Evolutionary conservation across 139 green algal genomes (phyloP), one percentile per base, ranked within the genome.

Genomic region (Edaphochlamys debaryana): DNA sequence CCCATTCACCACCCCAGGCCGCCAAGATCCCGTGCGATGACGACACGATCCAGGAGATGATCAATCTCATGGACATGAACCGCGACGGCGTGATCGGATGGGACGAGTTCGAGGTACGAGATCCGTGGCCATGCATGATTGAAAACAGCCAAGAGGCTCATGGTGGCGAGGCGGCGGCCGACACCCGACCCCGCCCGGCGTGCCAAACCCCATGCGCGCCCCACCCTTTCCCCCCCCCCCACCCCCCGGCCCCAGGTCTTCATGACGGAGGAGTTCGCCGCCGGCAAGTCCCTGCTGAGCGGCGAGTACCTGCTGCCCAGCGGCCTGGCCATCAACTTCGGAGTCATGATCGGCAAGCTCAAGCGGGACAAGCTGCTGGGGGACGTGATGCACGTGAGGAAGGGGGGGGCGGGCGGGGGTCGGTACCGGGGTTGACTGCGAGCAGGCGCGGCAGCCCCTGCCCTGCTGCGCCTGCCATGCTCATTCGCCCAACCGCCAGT

Each of bases 251-350:
- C 90, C 58, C 63, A 88, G 71, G 75, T 72, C 5, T 92, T 92
- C 71, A 91, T 92, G 80, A 86, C 83, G 37, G 71, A 89, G 20
- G 87, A 93, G 85, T 91, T 93, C 56, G 79, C 72, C 19, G 85
- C 86, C 7, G 89, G 89, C 52, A 90, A 91, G 78, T 81, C 69
- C 69, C 71, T 93, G 80, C 69, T 93, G 62, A 81, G 67, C 7
- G 89, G 89, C 4, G 89, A 93, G 78, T 93, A 91, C 63, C 72
- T 93, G 48, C 79, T 93, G 73, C 89, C 89, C 7, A 76, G 41
- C 40, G 87, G 87, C 2, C 77, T 78, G 29, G 76, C 88, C 1
- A 62, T 92, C 22, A 86, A 86, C 42, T 92, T 92, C 76, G 88
- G 88, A 17, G 85, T 87, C 48, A 89, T 92, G 88, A 89, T 92